Percentiles rank a stretch among this genome's conserved stretches.
Evolutionary conservation across 768 basidiomycete genomes (phyloP).

Genomic region (Tubosaeta sp.): DNA sequence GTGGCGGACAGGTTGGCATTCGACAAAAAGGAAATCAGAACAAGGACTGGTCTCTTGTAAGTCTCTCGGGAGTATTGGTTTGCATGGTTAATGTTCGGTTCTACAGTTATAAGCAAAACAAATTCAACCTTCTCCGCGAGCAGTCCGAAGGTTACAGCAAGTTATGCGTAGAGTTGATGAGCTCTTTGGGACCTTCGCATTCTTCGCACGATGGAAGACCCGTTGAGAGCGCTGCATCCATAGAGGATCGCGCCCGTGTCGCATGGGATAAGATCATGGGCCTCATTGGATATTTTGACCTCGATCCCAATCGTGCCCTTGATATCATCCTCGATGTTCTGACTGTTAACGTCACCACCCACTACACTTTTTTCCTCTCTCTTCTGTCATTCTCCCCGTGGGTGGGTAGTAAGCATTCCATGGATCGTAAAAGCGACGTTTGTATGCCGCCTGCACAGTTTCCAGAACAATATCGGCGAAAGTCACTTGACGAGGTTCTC

Average conservation of each 20-base stretch:
- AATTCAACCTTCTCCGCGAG: constrained; percentile 95
- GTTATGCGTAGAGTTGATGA: constrained; percentile 78
- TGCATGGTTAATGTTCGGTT: constrained; percentile 1
- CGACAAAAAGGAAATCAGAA: constrained; percentile 78
- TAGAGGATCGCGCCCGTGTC: constrained; percentile 60
- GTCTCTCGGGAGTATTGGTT: constrained; percentile 25
- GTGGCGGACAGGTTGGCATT: constrained; percentile 62
- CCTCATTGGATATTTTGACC: constrained; percentile 92
- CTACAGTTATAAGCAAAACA: constrained; percentile 93
- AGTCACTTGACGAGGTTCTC: constrained; percentile 65
- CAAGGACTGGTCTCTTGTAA: constrained; percentile 77
- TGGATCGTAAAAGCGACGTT: constrained; percentile 22
- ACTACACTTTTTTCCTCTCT: constrained; percentile 86
- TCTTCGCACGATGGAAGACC: constrained; percentile 62
- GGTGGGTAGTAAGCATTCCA: constrained; percentile 47
- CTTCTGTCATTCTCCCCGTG: constrained; percentile 87
- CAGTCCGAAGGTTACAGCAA: constrained; percentile 98
- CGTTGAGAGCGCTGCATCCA: constrained; percentile 50
- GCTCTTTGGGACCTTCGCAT: constrained; percentile 72
- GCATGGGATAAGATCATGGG: constrained; percentile 85
- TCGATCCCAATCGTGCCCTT: constrained; percentile 91
- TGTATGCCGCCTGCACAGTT: constrained; percentile 38
- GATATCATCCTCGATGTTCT: constrained; percentile 93
- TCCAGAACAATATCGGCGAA: constrained; percentile 47
- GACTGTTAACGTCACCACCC: constrained; percentile 72